Conservation (phyloP, 192 early-diverging fungal genomes). For the Coemansia javaensis region DNA sequence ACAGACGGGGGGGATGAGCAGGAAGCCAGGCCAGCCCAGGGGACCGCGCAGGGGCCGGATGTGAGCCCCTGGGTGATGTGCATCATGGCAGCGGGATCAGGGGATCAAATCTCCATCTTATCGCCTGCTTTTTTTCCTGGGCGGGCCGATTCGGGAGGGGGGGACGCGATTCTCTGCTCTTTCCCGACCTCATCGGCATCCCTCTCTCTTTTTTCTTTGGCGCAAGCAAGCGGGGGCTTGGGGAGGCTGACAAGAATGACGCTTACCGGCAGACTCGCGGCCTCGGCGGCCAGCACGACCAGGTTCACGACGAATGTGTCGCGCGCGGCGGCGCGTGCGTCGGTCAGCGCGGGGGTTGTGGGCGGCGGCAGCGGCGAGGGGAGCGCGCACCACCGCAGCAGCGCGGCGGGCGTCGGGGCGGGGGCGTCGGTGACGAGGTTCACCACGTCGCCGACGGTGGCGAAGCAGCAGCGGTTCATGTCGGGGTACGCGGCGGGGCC, state of each 20-base stretch:
- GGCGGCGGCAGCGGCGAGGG: conserved; percentile 20
- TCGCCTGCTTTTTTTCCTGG: no score
- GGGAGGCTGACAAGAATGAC: conserved; percentile 24
- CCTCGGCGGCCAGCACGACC: conserved; percentile 37
- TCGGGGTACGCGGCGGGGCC: conserved; percentile 54
- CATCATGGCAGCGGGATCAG: no score
- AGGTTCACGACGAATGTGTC: conserved; percentile 45
- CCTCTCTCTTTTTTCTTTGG: neutral
- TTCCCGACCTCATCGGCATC: no score
- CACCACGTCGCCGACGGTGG: conserved; percentile 23
- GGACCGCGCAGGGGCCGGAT: no score
- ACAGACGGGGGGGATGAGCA: no score
- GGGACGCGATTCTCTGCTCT: no score
- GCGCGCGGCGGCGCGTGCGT: conserved; percentile 29
- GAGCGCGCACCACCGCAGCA: conserved; percentile 25
- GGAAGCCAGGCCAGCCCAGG: no score
- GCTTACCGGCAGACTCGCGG: conserved; percentile 34
- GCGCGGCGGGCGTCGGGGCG: conserved; percentile 23
- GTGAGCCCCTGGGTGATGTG: no score
- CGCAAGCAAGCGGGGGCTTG: conserved; percentile 2
- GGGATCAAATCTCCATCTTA: no score
- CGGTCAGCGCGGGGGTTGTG: conserved; percentile 14
- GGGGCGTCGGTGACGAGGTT: conserved; percentile 25
- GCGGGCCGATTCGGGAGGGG: no score
- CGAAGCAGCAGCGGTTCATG: conserved; percentile 51